Evolutionary conservation across 2,329 filamentous ascomycete genomes (phyloP).

Genomic region (Dichotomopilus funicola): DNA sequence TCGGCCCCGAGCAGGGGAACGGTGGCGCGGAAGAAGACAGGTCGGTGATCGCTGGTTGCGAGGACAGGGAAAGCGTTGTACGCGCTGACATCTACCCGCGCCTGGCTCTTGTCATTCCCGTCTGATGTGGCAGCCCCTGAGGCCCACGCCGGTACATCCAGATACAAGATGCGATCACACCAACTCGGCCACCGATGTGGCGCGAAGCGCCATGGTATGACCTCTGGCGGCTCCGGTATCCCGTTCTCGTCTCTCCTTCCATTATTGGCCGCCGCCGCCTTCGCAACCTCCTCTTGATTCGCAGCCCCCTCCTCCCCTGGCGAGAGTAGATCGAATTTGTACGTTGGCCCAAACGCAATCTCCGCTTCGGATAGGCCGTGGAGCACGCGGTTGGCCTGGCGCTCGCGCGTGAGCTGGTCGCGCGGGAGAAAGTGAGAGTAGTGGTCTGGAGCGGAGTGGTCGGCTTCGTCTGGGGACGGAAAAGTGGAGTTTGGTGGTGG

Average conservation of each 20-base stretch:
- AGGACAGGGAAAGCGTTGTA: conserved; percentile 76
- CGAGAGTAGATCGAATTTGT: conserved; percentile 66
- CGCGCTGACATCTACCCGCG: conserved; percentile 44
- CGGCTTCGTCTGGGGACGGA: conserved; percentile 44
- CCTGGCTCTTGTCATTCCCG: conserved; percentile 9
- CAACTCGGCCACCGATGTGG: conserved; percentile 81
- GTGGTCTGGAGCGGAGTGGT: conserved; percentile 50
- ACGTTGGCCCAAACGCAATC: conserved; percentile 81
- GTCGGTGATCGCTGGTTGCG: conserved; percentile 78
- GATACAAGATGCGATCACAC: conserved; percentile 85
- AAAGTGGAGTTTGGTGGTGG: conserved; percentile 57
- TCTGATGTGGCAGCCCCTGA: conserved; percentile 29
- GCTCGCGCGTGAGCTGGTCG: conserved; percentile 77
- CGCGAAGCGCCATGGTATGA: conserved; percentile 64
- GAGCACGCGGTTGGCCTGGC: conserved; percentile 59
- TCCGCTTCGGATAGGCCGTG: conserved; percentile 71
- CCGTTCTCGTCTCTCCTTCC: conserved; percentile 19
- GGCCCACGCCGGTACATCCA: conserved; percentile 52
- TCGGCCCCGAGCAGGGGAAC: conserved; percentile 52
- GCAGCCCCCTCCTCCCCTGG: background rate
- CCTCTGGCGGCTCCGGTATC: conserved; percentile 7
- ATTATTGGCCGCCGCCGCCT: conserved; percentile 6
- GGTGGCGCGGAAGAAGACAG: conserved; percentile 65
- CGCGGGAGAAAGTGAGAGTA: conserved; percentile 60
- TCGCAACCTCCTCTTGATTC: background rate